Evolutionary conservation across 1,284 basidiomycete species (phyloP), one percentile per base, ranked within the genome.

Genomic region (Coriolopsis trogii): DNA sequence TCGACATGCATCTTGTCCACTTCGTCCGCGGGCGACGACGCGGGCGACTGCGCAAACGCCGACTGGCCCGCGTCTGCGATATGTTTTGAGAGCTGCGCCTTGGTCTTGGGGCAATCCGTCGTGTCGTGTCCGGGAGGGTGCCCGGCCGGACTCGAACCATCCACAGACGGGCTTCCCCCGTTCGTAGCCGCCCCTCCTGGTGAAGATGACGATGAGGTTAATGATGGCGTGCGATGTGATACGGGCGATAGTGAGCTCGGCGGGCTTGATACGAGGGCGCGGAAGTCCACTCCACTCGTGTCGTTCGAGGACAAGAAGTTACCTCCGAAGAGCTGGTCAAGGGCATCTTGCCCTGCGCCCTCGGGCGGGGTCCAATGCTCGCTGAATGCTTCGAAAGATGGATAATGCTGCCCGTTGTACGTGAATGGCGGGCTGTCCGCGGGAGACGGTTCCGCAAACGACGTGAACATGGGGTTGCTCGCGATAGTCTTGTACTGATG

Each of bases 391-490:
- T 59, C 57, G 40, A 65, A 51, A 21, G 65, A 61, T 34, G 59
- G 53, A 5, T 52, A 56, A 16, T 59, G 54, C 16, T 23, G 26
- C 48, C 34, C 30, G 49, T 65, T 65, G 47, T 57, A 49, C 16
- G 58, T 49, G 20, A 48, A 36, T 15, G 55, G 45, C 20, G 56
- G 62, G 44, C 62, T 40, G 71, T 69, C 36, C 66, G 60, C 25
- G 67, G 72, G 59, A 62, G 82, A 81, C 2, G 78, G 76, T 41
- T 89, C 85, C 9, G 83, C 79, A 63, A 87, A 87, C n/a, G 89
- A 89, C 76, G 87, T 89, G 74, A 85, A 90, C 68, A 83, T 77
- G 1, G 89, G 87, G 58, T 90, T 90, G 68, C 77, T 85, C 41
- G 87, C 87, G 51, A 92, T 85, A 3, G 86, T 89, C 53, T 84